phyloP scores from a whole-genome alignment of 2,329 filamentous ascomycete species.

The Colletotrichum melonis region DNA sequence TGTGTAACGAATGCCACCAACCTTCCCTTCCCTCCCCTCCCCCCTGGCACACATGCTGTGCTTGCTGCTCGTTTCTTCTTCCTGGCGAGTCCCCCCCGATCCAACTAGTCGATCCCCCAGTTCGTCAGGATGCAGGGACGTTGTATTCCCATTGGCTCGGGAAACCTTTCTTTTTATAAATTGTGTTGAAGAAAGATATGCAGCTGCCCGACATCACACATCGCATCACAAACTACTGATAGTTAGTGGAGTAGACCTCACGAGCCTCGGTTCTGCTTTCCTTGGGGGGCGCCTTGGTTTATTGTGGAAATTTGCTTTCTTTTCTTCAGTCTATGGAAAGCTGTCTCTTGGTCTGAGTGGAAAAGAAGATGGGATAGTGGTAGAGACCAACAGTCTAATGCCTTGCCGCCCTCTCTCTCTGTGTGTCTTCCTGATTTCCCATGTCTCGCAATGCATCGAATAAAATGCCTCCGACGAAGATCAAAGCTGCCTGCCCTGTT shows the following conservation, averaged over 20 bases:
- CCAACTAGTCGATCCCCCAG: constrained; percentile 21
- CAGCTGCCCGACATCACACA: background rate
- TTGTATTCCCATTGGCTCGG: constrained; percentile 19
- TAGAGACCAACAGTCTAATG: constrained; percentile 30
- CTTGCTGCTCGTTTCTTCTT: constrained; percentile 19
- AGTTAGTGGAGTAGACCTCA: background rate
- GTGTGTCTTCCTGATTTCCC: background rate
- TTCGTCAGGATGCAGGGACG: constrained; percentile 2
- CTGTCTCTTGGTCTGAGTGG: constrained; percentile 1
- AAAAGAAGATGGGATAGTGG: constrained; percentile 12
- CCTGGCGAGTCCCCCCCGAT: background rate
- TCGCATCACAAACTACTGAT: background rate
- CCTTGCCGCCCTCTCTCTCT: background rate
- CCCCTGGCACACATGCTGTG: background rate
- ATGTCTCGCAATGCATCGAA: constrained; percentile 12
- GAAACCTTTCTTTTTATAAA: background rate
- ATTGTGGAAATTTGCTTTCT: constrained; percentile 9
- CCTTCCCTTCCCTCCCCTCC: background rate
- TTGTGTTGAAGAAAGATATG: background rate
- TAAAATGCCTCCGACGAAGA: constrained; percentile 14
- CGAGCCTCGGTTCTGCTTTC: background rate
- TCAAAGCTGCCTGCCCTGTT: constrained; percentile 17
- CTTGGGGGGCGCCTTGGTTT: no score
- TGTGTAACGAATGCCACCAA: constrained; percentile 27
- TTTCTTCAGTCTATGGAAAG: constrained; percentile 26